phyloP scores from a whole-genome alignment of 176 grass and related monocot genomes.

The Oryza punctata region DNA sequence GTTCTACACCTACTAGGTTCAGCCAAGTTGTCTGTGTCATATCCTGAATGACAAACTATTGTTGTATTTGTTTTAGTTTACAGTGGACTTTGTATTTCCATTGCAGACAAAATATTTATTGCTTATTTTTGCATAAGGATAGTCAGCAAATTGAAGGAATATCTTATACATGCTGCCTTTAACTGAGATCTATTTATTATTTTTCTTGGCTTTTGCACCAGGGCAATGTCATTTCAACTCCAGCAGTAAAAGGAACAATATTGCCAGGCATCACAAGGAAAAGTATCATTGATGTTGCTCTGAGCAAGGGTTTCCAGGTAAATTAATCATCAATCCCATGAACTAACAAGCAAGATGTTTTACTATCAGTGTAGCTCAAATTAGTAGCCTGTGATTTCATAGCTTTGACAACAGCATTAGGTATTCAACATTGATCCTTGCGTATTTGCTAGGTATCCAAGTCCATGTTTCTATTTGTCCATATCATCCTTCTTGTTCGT shows the following conservation, averaged over 20 bases:
- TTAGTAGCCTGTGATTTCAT: constrained; percentile 9
- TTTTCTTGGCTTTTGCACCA: constrained; percentile 38
- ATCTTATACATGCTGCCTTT: constrained; percentile 14
- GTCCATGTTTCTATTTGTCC: constrained; percentile 22
- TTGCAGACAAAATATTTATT: neutral
- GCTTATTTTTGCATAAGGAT: neutral
- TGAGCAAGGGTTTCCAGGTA: constrained; percentile 78
- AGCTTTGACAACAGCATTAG: neutral
- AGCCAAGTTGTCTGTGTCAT: neutral
- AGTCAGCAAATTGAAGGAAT: neutral
- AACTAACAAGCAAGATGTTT: constrained; percentile 7
- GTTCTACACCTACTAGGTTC: constrained; percentile 1
- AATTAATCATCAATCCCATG: constrained; percentile 12
- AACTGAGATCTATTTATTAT: constrained; percentile 13
- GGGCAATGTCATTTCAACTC: constrained; percentile 85
- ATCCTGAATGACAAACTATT: neutral
- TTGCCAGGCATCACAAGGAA: constrained; percentile 97
- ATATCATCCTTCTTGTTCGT: neutral
- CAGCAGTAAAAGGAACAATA: constrained; percentile 85
- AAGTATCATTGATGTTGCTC: constrained; percentile 96
- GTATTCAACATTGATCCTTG: neutral
- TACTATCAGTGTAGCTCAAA: neutral
- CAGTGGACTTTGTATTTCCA: neutral
- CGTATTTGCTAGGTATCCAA: neutral
- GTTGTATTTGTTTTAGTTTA: neutral